These are phyloP conservation scores for Macrophomina pseudophaseolina DNA, from an alignment of 2,329 filamentous ascomycete genomes.

Conservation along the genomic window DNA sequence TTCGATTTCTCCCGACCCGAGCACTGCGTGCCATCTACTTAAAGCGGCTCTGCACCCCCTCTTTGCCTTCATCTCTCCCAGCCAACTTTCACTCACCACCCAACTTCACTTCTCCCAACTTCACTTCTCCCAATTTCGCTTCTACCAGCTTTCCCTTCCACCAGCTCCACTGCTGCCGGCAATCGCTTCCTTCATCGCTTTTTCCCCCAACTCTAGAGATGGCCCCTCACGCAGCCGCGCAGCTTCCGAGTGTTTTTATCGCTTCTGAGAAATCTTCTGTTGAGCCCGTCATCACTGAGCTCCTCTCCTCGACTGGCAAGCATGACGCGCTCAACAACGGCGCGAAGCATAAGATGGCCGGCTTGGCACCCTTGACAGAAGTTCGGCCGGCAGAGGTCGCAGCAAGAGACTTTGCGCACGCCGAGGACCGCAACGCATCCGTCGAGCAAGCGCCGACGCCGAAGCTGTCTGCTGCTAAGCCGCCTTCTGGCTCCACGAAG, in stretches of 20 bases:
- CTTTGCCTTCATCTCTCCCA: not conserved
- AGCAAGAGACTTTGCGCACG: not conserved
- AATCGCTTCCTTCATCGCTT: not conserved
- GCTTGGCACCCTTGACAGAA: not conserved
- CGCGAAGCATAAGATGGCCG: not conserved
- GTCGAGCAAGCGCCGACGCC: not conserved
- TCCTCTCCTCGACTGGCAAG: not conserved
- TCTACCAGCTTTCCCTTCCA: not conserved
- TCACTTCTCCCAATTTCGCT: not conserved
- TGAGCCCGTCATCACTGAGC: not conserved
- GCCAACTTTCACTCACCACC: too few species aligned
- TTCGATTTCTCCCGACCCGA: conserved; percentile 7
- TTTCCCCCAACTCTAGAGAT: not conserved
- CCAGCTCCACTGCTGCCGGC: too few species aligned
- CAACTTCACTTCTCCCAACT: not conserved
- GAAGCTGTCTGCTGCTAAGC: not conserved
- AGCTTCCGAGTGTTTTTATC: not conserved
- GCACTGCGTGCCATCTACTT: not conserved
- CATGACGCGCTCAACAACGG: not conserved
- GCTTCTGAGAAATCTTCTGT: not conserved
- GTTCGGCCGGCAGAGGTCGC: not conserved
- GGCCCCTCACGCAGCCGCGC: not conserved
- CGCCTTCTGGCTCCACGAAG: not conserved
- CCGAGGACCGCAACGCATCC: not conserved
- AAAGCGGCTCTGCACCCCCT: not conserved